Percentiles rank a stretch among this genome's conserved stretches.
These are phyloP conservation scores for Hyphopichia burtonii DNA, from an alignment of 1,139 yeast species.

Conservation along the genomic window DNA sequence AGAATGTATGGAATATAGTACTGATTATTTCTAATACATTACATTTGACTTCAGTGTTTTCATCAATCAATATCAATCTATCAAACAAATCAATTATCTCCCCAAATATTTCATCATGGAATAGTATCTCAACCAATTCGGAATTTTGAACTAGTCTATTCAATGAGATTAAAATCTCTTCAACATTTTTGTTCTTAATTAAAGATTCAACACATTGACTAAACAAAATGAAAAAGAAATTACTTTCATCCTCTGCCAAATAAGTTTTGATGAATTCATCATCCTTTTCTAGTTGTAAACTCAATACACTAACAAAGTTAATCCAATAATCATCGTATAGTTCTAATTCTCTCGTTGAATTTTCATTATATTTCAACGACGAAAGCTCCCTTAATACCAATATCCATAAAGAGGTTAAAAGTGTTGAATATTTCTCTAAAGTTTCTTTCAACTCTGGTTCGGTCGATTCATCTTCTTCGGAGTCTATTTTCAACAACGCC, in stretches of 20 bases:
- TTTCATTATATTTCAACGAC: conserved; percentile 55
- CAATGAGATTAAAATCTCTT: conserved; percentile 53
- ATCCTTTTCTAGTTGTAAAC: conserved; percentile 60
- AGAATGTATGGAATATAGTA: conserved; percentile 39
- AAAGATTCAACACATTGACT: conserved; percentile 83
- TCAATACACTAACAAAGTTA: conserved; percentile 74
- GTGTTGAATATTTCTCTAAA: conserved; percentile 56
- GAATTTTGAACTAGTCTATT: conserved; percentile 57
- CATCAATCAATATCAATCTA: conserved; percentile 62
- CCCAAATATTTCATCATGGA: conserved; percentile 66
- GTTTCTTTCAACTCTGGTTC: conserved; percentile 41
- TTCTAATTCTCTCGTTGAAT: conserved; percentile 49
- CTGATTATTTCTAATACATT: conserved; percentile 58
- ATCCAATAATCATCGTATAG: conserved; percentile 73
- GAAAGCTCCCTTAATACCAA: conserved; percentile 74
- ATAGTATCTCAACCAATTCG: conserved; percentile 58
- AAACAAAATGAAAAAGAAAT: conserved; percentile 77
- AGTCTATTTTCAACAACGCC: conserved; percentile 72
- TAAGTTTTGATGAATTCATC: conserved; percentile 39
- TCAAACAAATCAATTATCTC: conserved; percentile 80
- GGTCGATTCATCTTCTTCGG: conserved; percentile 29
- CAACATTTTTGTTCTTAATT: conserved; percentile 43
- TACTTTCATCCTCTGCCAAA: conserved; percentile 63
- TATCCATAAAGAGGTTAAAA: conserved; percentile 78
- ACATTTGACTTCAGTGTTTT: conserved; percentile 51